Evolutionary conservation across 768 basidiomycete species (phyloP).

Genomic region (Russula earlei): DNA sequence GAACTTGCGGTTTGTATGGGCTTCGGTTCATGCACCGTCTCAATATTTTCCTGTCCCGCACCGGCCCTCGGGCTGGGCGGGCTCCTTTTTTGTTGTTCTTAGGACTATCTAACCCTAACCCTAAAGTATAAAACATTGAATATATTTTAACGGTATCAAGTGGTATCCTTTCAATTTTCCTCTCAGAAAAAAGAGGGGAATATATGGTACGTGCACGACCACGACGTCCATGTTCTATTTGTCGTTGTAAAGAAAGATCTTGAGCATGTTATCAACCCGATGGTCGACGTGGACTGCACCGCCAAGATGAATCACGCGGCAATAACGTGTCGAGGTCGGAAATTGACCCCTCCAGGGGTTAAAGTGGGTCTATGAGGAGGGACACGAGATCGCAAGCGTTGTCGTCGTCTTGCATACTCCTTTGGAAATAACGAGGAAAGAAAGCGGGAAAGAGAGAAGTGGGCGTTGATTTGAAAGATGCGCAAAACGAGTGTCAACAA

Average conservation of each 20-base stretch:
- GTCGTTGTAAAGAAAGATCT: not conserved
- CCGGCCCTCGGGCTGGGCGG: conserved; percentile 34
- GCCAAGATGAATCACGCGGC: conserved; percentile 1
- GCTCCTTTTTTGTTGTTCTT: conserved; percentile 27
- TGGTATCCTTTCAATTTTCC: not conserved
- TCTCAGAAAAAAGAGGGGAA: not conserved
- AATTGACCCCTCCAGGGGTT: not conserved
- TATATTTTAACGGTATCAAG: not conserved
- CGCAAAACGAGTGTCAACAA: conserved; percentile 17
- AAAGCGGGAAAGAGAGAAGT: no score
- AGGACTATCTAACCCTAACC: conserved; percentile 12
- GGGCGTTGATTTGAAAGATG: not conserved
- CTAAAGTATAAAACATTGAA: not conserved
- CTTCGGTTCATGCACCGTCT: conserved; percentile 70
- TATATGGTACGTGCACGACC: not conserved
- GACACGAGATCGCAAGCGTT: not conserved
- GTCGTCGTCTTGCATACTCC: not conserved
- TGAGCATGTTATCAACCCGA: no score
- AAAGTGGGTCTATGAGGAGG: not conserved
- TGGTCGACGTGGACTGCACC: not conserved
- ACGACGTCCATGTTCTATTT: not conserved
- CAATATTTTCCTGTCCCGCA: conserved; percentile 71
- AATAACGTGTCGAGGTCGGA: not conserved
- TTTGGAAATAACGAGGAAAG: not conserved
- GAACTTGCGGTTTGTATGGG: conserved; percentile 31